These are phyloP conservation scores for Paramyrothecium sp. DNA, from an alignment of 2,329 filamentous ascomycete species.

Conservation along the genomic window DNA sequence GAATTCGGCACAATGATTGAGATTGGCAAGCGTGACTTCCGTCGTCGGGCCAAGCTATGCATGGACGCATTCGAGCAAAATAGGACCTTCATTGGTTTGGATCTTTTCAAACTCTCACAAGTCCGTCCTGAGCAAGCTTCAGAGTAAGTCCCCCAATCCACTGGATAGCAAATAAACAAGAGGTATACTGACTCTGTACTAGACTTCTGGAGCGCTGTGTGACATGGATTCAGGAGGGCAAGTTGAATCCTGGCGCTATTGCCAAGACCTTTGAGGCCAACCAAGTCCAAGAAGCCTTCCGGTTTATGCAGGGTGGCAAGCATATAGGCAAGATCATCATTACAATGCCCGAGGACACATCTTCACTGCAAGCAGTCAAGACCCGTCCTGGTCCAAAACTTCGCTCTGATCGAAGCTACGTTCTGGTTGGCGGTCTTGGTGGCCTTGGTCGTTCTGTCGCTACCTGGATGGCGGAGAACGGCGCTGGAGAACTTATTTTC, in stretches of 20 bases:
- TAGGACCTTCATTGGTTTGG: not conserved
- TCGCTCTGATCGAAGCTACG: conserved; percentile 3
- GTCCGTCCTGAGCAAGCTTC: not conserved
- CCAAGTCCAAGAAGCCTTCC: not conserved
- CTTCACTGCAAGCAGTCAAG: not conserved
- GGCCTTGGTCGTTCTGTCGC: conserved; percentile 12
- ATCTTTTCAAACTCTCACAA: not conserved
- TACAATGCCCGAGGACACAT: not conserved
- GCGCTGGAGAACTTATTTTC: conserved; percentile 21
- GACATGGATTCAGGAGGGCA: not conserved
- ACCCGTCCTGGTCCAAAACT: not conserved
- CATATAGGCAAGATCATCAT: not conserved
- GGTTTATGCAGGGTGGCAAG: not conserved
- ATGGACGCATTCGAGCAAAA: not conserved
- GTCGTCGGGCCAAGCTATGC: not conserved
- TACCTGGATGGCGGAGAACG: conserved; percentile 21
- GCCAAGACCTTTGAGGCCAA: not conserved
- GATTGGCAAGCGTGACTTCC: not conserved
- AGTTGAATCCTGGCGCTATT: not conserved
- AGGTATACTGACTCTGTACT: no score
- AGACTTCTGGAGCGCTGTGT: not conserved
- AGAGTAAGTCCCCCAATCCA: no score
- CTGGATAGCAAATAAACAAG: no score
- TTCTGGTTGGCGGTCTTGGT: conserved; percentile 21
- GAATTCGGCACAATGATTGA: not conserved